Evolutionary conservation across 1,139 yeast genomes (phyloP), one percentile per base, ranked within the genome.

Genomic region (Sugiyamaella novakii): DNA sequence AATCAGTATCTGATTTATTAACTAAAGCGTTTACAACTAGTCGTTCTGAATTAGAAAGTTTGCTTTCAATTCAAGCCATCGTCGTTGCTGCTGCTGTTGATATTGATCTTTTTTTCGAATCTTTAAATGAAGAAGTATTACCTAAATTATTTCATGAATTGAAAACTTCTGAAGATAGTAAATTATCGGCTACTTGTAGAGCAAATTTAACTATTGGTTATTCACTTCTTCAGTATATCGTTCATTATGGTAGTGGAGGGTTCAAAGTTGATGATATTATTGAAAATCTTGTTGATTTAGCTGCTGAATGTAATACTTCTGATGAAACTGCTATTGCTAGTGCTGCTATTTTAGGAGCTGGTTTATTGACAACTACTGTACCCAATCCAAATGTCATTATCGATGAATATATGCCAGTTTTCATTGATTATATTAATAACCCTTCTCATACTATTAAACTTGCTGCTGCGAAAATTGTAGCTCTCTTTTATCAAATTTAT

Each of bases 391-490:
- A 65, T 50, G 36, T 50, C 8, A 54, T 59, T 29, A 57, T 67
- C 34, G 66, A 62, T 14, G 68, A 66, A 28, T 52, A 57, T 39
- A 51, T 64, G 35, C 62, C 63, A 5, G 51, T 59, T 12, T 49
- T 66, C 24, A 59, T 58, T 27, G 69, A 63, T 21, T 56, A 66
- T 39, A 54, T 68, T 28, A 62, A 58, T 12, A 54, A 53, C 35
- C 50, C 51, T 8, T 52, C 63, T 8, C 42, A 46, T 1, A 63
- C 62, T 8, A 57, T 68, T 6, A 55, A 60, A 30, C 55, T 63
- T n/a, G 79, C 89, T 29, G 77, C 81, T 8, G 83, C 82, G 28
- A 71, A 84, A 62, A 70, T 82, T 4, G 70, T 82, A 54, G 92
- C 84, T 0, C 71, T 84, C 33, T 73, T 77, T 53, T 83, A 80